phyloP scores from a whole-genome alignment of 371 early-diverging fungal species.

The Syncephalis fuscata region DNA sequence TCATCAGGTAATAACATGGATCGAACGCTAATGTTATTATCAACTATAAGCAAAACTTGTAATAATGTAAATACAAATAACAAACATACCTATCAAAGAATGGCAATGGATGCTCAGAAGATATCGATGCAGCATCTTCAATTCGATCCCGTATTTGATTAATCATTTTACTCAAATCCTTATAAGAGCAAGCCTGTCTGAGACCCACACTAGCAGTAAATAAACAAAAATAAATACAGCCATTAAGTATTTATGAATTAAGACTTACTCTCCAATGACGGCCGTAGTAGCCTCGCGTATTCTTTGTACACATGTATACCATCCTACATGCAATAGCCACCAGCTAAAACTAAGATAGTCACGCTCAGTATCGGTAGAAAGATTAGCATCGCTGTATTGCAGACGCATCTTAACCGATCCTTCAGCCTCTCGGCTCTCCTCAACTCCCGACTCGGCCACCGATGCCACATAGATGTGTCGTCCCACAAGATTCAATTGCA shows the following conservation, averaged over 20 bases:
- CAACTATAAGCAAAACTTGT: neutral
- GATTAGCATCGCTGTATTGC: conserved; percentile 1
- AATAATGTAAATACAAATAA: neutral
- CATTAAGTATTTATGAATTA: neutral
- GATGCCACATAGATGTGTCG: conserved; percentile 81
- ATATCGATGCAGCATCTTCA: conserved; percentile 4
- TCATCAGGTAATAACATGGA: conserved; percentile 53
- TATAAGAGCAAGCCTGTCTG: neutral
- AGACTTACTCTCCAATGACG: conserved; percentile 35
- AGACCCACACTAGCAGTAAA: neutral
- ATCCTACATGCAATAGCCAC: conserved; percentile 84
- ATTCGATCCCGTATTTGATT: conserved; percentile 2
- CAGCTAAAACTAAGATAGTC: conserved; percentile 77
- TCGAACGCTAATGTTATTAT: conserved; percentile 17
- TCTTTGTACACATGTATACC: conserved; percentile 46
- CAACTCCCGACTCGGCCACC: conserved; percentile 31
- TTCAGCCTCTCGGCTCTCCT: conserved; percentile 6
- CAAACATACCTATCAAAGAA: neutral
- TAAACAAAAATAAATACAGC: conserved; percentile 1
- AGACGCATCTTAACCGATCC: too few species aligned
- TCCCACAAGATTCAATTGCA: conserved; percentile 83
- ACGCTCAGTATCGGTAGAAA: conserved; percentile 42
- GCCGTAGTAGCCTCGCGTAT: conserved; percentile 50
- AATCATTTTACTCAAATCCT: neutral
- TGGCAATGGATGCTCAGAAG: neutral